Base-by-base conservation (phyloP, 805 yeast genomes). In the Blastobotrys parvus region DNA sequence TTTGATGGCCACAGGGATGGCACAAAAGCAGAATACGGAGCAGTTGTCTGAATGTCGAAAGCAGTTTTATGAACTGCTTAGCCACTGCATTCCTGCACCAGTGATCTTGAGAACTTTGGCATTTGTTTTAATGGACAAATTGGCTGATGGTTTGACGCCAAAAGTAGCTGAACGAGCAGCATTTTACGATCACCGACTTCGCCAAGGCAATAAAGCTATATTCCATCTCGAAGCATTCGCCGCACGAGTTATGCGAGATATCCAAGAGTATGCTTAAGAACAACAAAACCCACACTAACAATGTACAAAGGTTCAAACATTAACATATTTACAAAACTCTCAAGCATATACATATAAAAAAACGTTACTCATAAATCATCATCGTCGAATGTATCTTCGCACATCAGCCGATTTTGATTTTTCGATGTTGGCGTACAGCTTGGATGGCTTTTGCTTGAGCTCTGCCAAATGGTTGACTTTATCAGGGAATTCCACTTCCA, bases 141-240 rank as follows among this genome's bases (percentile, higher is more conserved):
- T 62, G 8, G 46, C 54, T 11, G 55, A 50, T 1, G 55, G 39
- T 10, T 39, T 58, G 11, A 41, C 48, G 5, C 54, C 63, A 3
- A 52, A 50, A 23, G 51, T 67, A n/a, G 74, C 83, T 8, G 73
- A 73, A 6, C 63, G 77, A 3, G 81, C 82, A 2, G 74, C 94
- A 2, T 57, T 70, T 77, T 62, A 55, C 46, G 98, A 92, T 58
- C 96, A 92, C 55, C 74, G 98, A 45, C 69, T 92, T 46, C 77
- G 88, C 45, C 65, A 83, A 45, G 98, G 97, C 2, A 75, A 75
- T 46, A 92, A 92, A 62, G 85, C 88, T 31, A 90, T 92, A 10
- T 92, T 86, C 63, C 98, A 92, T 64, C 65, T 92, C 43, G 98
- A 92, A 66, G 98, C 97, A 1, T 92, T 87, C 58, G 75, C 85